Base-by-base conservation (phyloP, 371 early-diverging fungal genomes). In the Chytridiales sp. region DNA sequence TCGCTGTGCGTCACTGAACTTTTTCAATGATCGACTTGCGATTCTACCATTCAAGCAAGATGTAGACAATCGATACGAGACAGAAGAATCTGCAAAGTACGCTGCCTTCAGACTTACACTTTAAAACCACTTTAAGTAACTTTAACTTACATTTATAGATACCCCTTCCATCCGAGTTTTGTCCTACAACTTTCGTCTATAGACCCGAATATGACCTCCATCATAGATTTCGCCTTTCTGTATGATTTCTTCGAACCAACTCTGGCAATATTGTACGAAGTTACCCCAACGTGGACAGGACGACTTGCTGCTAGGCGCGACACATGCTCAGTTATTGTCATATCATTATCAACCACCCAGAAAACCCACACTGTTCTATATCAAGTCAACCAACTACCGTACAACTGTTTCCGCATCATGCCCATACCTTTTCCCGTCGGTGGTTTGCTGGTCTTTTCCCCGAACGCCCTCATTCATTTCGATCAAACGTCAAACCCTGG, bases 211-310 rank as follows among this genome's bases (percentile, higher is more conserved):
- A 82, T 96, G 44, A 82, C 84, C 51, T 87, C 90, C 61, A 83
- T 97, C 0, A 83, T 91, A 42, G 97, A 96, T 64, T 84, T 94
- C 79, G 82, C 77, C 0, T 98, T 98, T 62, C 76, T 98, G 47
- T 73, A 87, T 46, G 95, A 89, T 50, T 97, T 91, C 62, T 84
- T 89, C 59, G 93, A 93, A 69, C 97, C 98, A 3, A 95, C 95
- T 1, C 77, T 98, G 21, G 97, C 95, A 3, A 87, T 97, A 55
- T 76, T 98, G 54, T 95, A 89, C 70, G 90, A 94, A 66, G 58
- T 74, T 65, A 78, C 46, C 73, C 84, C 75, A 43, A 90, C 92
- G 21, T 94, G 93, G 92, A 85, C 93, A 6, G 95, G 94, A 6
- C 87, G 90, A 21, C 73, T 91, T 31, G 82, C 77, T 0, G 77